phyloP scores from a whole-genome alignment of 1,139 yeast species.

The Arxiozyma bovina region DNA sequence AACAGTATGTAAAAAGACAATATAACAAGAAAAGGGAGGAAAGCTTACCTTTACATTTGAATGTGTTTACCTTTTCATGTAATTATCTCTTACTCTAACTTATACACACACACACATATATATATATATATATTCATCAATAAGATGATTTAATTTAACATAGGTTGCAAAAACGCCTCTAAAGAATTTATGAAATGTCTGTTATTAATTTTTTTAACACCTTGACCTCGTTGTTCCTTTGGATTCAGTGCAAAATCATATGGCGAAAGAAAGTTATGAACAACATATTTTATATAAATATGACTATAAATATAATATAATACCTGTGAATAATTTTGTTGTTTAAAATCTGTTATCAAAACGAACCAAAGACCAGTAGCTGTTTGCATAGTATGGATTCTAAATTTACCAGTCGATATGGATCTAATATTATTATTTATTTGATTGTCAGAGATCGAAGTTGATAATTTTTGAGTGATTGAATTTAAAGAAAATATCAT shows the following conservation, averaged over 20 bases:
- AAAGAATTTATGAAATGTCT: constrained; percentile 23
- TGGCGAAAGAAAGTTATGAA: constrained; percentile 41
- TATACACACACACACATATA: no score
- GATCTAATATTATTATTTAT: constrained; percentile 47
- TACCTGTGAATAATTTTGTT: constrained; percentile 52
- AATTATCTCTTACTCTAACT: no score
- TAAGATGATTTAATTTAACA: constrained; percentile 16
- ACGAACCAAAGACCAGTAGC: constrained; percentile 72
- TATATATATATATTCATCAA: neutral
- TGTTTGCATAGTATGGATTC: constrained; percentile 74
- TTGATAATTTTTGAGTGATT: constrained; percentile 53
- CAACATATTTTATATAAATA: constrained; percentile 60
- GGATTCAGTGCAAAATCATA: constrained; percentile 27
- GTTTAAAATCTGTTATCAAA: constrained; percentile 57
- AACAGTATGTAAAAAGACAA: no score
- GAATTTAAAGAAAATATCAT: constrained; percentile 71
- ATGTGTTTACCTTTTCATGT: no score
- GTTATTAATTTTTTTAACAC: constrained; percentile 26
- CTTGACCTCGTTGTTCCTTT: constrained; percentile 27
- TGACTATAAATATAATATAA: constrained; percentile 61
- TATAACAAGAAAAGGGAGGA: no score
- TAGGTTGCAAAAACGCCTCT: constrained; percentile 27
- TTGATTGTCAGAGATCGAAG: constrained; percentile 12
- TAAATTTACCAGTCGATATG: constrained; percentile 62
- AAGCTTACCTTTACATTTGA: no score